Base-by-base conservation (phyloP, 345 rosid species). In the Eucalyptus melliodora region DNA sequence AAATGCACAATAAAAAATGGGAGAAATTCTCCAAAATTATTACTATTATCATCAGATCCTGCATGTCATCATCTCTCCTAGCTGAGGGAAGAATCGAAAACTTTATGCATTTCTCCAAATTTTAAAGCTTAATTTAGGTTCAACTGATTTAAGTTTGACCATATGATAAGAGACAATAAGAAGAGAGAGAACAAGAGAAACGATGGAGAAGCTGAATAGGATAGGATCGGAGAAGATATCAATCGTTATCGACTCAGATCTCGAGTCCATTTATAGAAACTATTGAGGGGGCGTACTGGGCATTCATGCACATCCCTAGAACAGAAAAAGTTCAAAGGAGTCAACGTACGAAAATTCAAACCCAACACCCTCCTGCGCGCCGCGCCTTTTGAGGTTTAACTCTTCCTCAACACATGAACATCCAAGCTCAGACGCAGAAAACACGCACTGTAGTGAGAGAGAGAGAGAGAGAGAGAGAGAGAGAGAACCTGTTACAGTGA, bases 1-100 rank as follows among this genome's bases (percentile, higher is more conserved):
- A 37, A 77, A 23, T 0, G 0, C 30, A 1, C 30, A 6, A 77
- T 8, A 10, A 21, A 0, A 40, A 40, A 6, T 21, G 47, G 30
- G 9, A 77, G 5, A 10, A 77, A 40, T 21, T 77, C 30, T 7
- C 11, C 21, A 34, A 11, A 2, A 69, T 17, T 40, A 21, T 77
- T 21, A n/a, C 7, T 37, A 11, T 4, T 21, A 21, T 77, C 24
- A 37, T 37, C 15, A 72, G 12, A 77, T 77, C 1, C 5, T 21
- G 21, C 42, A 42, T 14, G 24, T 77, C 47, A 21, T 40, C 47
- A 21, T 77, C 83, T 37, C 9, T 40, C 83, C 83, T 3, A 21
- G 83, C 26, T 77, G 15, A 8, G 27, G 83, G 83, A 77, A 77
- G 47, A 77, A 21, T 10, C 24, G 47, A 10, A 77, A 23, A 3